A percentile compares a stretch with the other conserved stretches of the same genome.
Conservation (phyloP, 2,329 filamentous ascomycete species). For the Epichloe coenophiala region DNA sequence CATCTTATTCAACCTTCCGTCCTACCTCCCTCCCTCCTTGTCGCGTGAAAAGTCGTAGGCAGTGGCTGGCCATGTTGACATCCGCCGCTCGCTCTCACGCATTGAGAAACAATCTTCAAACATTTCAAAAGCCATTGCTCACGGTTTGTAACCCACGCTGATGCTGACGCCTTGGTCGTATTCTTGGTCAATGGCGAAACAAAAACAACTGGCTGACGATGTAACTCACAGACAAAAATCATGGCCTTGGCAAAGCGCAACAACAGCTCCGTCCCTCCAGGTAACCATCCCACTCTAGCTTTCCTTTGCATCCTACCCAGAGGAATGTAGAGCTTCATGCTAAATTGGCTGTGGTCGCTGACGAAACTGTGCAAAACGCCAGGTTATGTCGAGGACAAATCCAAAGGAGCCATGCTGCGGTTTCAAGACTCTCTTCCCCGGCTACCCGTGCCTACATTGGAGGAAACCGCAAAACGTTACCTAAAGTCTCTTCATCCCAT, state of each 20-base stretch:
- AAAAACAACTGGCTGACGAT: not conserved
- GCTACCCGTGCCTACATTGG: constrained; percentile 67
- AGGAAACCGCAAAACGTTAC: constrained; percentile 71
- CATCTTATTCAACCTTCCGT: not conserved
- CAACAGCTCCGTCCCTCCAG: constrained; percentile 43
- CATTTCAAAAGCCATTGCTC: constrained; percentile 12
- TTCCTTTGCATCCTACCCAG: not conserved
- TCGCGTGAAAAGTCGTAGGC: not conserved
- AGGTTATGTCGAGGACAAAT: constrained; percentile 71
- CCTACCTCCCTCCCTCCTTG: not conserved
- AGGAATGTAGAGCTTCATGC: not conserved
- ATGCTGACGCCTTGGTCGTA: not conserved
- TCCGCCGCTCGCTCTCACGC: constrained; percentile 18
- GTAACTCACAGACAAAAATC: constrained; percentile 13
- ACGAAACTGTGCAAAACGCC: constrained; percentile 1
- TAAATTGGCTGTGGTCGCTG: not conserved
- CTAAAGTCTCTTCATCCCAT: constrained; percentile 68
- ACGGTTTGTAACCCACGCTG: not conserved
- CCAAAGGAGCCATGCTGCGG: constrained; percentile 68
- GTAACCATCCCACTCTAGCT: constrained; percentile 15
- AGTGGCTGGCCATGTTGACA: constrained; percentile 21
- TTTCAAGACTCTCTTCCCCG: constrained; percentile 76
- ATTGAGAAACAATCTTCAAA: constrained; percentile 21
- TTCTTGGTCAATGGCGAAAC: not conserved
- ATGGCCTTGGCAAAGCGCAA: constrained; percentile 42